Percentiles rank a stretch among this genome's conserved stretches.
These are phyloP conservation scores for Boletus eberwhitei DNA, from an alignment of 768 basidiomycete genomes.

Conservation along the genomic window DNA sequence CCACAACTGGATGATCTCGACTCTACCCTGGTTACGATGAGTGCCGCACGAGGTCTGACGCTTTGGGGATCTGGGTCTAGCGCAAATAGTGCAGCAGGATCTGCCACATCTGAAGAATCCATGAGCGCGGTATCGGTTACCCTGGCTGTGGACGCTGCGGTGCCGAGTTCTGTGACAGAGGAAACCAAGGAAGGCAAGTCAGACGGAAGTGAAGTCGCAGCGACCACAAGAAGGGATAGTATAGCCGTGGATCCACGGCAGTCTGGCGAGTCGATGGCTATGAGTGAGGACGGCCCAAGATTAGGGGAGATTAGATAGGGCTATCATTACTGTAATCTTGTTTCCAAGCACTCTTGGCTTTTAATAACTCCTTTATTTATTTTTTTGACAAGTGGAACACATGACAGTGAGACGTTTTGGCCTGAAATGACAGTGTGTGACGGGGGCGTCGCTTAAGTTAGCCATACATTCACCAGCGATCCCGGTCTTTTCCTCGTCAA, in stretches of 20 bases:
- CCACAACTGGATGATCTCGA: slow-evolving; percentile 44
- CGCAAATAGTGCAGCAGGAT: neutral
- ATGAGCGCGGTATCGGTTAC: neutral
- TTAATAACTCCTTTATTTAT: neutral
- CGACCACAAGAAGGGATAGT: neutral
- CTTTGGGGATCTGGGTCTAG: slow-evolving; percentile 39
- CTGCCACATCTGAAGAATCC: neutral
- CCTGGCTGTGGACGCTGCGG: neutral
- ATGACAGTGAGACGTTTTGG: neutral
- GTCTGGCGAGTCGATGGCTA: neutral
- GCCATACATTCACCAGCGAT: slow-evolving; percentile 5
- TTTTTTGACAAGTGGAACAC: neutral
- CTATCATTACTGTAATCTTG: neutral
- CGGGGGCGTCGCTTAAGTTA: slow-evolving; percentile 17
- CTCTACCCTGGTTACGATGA: slow-evolving; percentile 45
- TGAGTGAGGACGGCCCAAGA: slow-evolving; percentile 19
- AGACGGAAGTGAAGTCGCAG: neutral
- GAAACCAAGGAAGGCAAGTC: neutral
- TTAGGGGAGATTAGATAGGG: neutral
- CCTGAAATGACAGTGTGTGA: slow-evolving; percentile 13
- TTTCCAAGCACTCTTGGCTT: neutral
- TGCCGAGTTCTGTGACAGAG: neutral
- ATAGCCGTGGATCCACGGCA: neutral
- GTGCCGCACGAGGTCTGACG: slow-evolving; percentile 47
- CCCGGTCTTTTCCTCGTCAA: slow-evolving; percentile 12